phyloP scores from a whole-genome alignment of 2,329 filamentous ascomycete species.

The Aspergillus vadensis region DNA sequence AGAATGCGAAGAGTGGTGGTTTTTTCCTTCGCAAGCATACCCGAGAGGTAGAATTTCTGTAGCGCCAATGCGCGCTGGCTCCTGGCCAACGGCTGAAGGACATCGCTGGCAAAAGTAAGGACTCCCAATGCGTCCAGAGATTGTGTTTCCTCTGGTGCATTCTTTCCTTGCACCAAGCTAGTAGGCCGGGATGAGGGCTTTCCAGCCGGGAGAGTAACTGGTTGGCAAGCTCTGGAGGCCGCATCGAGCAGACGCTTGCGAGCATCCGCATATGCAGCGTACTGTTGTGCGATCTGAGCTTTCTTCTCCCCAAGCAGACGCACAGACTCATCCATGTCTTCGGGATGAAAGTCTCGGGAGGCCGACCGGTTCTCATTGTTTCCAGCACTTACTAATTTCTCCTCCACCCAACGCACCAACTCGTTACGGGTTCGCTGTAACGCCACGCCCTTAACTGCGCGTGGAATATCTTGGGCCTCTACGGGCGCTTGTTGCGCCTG shows the following conservation, averaged over 20 bases:
- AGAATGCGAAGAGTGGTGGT: constrained; percentile 37
- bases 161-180: constrained; percentile 16
- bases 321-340: constrained; percentile 35
- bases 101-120: constrained; percentile 36
- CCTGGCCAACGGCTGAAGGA: constrained; percentile 39
- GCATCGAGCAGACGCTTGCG: constrained; percentile 40
- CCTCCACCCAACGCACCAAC: constrained; percentile 55
- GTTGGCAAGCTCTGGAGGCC: constrained; percentile 40
- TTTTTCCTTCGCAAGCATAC: constrained; percentile 43
- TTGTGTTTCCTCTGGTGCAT: constrained; percentile 17
- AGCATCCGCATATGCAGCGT: constrained; percentile 39
- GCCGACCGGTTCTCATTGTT: constrained; percentile 31
- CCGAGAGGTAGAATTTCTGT: constrained; percentile 42
- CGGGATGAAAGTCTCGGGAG: constrained; percentile 29
- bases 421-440: constrained; percentile 51
- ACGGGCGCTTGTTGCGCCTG: constrained; percentile 28
- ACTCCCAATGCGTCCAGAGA: constrained; percentile 31
- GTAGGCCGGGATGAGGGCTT: constrained; percentile 23
- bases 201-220: constrained; percentile 27
- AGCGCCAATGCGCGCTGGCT: constrained; percentile 39
- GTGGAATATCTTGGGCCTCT: constrained; percentile 6
- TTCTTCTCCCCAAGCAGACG: constrained; percentile 35
- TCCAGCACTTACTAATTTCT: constrained; percentile 45
- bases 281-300: constrained; percentile 37
- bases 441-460: constrained; percentile 35